A percentile compares a stretch with the other conserved stretches of the same genome.
Conservation (phyloP, 2,329 filamentous ascomycete species). For the Ceratocystis variospora region DNA sequence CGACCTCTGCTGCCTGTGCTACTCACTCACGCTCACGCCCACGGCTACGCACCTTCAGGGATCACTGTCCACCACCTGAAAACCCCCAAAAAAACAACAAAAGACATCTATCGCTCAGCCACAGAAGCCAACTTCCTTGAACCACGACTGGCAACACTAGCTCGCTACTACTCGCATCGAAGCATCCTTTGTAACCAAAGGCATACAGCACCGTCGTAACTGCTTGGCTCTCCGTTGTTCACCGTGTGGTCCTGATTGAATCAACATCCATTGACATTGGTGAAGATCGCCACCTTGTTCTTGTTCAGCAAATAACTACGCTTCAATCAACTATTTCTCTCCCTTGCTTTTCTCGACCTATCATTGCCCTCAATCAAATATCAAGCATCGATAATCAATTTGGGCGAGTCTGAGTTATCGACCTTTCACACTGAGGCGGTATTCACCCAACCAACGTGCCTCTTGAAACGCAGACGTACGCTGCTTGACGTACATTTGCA, state of each 20-base stretch:
- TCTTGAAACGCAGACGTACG: background rate
- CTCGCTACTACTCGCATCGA: background rate
- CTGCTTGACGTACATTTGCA: background rate
- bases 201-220: background rate
- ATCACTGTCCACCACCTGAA: constrained; percentile 1
- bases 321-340: no score
- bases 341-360: background rate
- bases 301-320: no score
- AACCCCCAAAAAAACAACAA: background rate
- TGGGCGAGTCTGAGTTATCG: background rate
- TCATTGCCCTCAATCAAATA: background rate
- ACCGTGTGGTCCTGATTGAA: no score
- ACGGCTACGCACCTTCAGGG: background rate
- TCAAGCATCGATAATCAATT: background rate
- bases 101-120: background rate
- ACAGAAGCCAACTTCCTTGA: constrained; percentile 1
- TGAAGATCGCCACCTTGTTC: no score
- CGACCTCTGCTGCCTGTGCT: background rate
- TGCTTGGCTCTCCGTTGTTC: background rate
- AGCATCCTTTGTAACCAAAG: background rate
- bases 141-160: background rate
- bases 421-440: background rate
- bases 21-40: background rate
- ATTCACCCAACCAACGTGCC: background rate
- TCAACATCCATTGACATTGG: no score